phyloP scores from a whole-genome alignment of 306 rosid species.

The Trifolium subterraneum region DNA sequence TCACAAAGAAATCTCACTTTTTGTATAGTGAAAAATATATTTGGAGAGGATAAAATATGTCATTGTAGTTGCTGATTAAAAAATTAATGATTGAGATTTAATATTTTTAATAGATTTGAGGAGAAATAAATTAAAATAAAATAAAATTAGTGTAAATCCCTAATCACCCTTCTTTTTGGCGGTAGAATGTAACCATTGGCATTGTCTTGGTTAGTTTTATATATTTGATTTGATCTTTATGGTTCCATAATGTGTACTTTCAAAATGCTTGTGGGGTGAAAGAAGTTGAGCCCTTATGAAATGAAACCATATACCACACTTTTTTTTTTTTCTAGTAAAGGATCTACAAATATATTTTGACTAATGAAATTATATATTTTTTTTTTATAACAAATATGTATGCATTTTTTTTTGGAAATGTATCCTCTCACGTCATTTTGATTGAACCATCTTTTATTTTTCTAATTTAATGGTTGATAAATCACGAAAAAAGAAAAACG shows the following conservation, averaged over 20 bases:
- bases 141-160: background rate
- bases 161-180: background rate
- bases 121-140: background rate
- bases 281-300: too few species aligned
- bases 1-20: constrained; percentile 12
- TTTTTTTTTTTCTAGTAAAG: too few species aligned
- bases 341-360: too few species aligned
- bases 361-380: too few species aligned
- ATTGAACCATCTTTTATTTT: too few species aligned
- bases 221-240: background rate
- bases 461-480: too few species aligned
- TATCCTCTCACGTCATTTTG: too few species aligned
- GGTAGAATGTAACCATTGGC: background rate
- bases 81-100: background rate
- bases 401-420: too few species aligned
- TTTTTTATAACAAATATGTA: too few species aligned
- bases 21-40: constrained; percentile 7
- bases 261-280: too few species aligned
- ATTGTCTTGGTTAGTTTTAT: background rate
- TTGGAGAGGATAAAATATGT: constrained; percentile 14
- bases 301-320: too few species aligned
- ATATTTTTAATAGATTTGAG: background rate
- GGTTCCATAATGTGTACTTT: background rate
- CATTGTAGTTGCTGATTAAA: background rate
- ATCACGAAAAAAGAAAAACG: too few species aligned